phyloP scores from a whole-genome alignment of 352 stramenopile species.

The Thraustochytrium striatum region DNA sequence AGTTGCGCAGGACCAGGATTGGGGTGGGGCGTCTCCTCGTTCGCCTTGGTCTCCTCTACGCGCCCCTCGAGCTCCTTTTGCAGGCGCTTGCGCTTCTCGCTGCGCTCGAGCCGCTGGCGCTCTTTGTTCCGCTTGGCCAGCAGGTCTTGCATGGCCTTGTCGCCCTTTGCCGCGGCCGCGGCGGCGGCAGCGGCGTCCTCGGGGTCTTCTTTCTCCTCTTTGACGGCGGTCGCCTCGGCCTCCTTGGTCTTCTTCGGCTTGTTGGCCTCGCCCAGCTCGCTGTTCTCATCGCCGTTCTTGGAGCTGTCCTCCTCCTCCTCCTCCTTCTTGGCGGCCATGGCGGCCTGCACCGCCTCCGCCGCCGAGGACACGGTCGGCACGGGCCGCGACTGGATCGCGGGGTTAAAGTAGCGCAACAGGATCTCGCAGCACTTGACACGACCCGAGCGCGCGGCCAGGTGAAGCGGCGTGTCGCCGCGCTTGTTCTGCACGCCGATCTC shows the following conservation, averaged over 20 bases:
- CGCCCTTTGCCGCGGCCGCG: background rate
- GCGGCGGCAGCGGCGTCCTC: background rate
- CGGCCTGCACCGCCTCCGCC: background rate
- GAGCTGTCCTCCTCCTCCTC: background rate
- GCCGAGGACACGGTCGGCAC: too few species aligned
- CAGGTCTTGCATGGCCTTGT: background rate
- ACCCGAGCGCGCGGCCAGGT: constrained; percentile 46
- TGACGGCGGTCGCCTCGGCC: background rate
- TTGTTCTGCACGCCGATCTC: constrained; percentile 39
- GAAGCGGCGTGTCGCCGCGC: constrained; percentile 51
- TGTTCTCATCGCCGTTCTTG: background rate
- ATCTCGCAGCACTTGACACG: background rate
- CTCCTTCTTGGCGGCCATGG: background rate
- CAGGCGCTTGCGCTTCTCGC: background rate
- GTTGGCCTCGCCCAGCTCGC: background rate
- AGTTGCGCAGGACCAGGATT: constrained; percentile 41
- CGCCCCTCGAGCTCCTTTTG: background rate
- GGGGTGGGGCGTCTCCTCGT: background rate
- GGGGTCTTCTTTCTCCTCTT: background rate
- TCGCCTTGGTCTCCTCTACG: background rate
- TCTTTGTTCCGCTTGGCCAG: constrained; percentile 19
- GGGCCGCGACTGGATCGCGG: too few species aligned
- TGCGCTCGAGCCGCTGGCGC: background rate
- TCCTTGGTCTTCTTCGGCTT: background rate
- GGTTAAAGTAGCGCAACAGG: constrained; percentile 29